Evolutionary conservation across 2,329 filamentous ascomycete species (phyloP), one percentile per base, ranked within the genome.

Genomic region (Colletotrichum gigasporum): DNA sequence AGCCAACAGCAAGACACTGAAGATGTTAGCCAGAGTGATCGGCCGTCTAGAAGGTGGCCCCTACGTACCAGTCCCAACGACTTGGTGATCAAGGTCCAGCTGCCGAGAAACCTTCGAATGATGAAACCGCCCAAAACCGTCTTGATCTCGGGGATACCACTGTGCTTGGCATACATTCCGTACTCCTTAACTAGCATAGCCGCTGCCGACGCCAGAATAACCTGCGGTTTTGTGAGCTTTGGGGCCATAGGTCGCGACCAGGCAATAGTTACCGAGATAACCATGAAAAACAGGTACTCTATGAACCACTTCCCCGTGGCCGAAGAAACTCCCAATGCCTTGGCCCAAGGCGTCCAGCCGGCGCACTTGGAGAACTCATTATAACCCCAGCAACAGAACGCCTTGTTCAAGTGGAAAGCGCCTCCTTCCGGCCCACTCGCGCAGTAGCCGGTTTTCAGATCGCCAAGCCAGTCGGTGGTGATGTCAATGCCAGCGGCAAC

Each of bases 101-200:
- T 83, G 9, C 94, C 93, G 72, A 98, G 83, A 71, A 98, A 97
- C 63, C 90, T 87, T 65, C 90, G 87, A 66, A 99, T 97, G 30
- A 99, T 90, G 75, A 97, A 97, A 5, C 95, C 95, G 39, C 95
- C 95, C 56, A 99, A 81, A 8, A 99, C 88, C 3, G 94, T 97
- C 83, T 99, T 99, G 79, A 99, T 96, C 81, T 99, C 95, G 5
- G 95, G 94, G 70, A 99, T 97, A 78, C 95, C 95, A 75, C 93
- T 97, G 73, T 98, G 95, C 75, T 92, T 95, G 48, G 95, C 95
- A 78, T 97, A 93, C 5, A 91, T 83, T 22, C 93, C 93, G 77
- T 94, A 98, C 70, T 91, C 88, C 71, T 91, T 88, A 12, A 98
- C 94, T 56, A 98, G 80, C 55, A 94, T 74, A 55, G 91, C 92